These are phyloP conservation scores for Trichoderma sp. DNA, from an alignment of 2,329 filamentous ascomycete species.

Conservation along the genomic window DNA sequence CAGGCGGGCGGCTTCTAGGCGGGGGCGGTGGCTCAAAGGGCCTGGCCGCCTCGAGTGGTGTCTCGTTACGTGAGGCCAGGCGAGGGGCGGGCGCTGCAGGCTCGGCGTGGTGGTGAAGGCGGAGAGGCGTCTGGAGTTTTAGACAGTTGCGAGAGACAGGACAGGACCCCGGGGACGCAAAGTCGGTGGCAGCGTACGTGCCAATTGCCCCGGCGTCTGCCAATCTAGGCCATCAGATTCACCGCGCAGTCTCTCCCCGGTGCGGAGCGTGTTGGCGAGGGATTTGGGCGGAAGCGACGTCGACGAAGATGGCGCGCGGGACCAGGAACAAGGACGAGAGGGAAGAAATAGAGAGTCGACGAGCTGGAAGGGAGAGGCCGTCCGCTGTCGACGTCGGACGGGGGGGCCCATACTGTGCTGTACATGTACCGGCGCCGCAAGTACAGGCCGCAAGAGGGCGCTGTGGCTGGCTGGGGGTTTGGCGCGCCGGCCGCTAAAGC, in stretches of 20 bases:
- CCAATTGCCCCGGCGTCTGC: conserved; percentile 45
- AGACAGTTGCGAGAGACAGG: conserved; percentile 3
- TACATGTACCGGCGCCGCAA: conserved; percentile 13
- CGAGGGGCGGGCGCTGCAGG: conserved; percentile 23
- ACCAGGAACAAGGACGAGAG: conserved; percentile 3
- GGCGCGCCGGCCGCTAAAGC: background rate
- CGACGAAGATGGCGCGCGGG: conserved; percentile 6
- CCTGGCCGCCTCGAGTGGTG: background rate
- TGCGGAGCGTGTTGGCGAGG: conserved; percentile 24
- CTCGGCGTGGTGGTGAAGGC: conserved; percentile 20
- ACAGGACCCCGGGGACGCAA: conserved; percentile 37
- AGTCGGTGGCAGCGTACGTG: conserved; percentile 44
- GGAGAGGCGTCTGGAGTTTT: conserved; percentile 24
- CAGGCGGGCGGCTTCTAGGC: background rate
- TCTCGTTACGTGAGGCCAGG: conserved; percentile 1
- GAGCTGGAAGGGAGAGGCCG: conserved; percentile 23
- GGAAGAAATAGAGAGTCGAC: conserved; percentile 18
- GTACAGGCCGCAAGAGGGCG: conserved; percentile 18
- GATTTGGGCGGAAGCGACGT: conserved; percentile 9
- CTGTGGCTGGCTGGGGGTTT: conserved; percentile 12
- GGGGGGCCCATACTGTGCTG: conserved; percentile 6
- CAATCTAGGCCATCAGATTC: conserved; percentile 44
- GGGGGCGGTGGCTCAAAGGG: background rate
- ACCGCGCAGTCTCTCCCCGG: conserved; percentile 33
- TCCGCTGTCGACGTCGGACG: background rate